Percentiles rank a stretch among this genome's conserved stretches.
Conservation (phyloP, 108 stramenopile genomes). For the Thalassiosira profunda region DNA sequence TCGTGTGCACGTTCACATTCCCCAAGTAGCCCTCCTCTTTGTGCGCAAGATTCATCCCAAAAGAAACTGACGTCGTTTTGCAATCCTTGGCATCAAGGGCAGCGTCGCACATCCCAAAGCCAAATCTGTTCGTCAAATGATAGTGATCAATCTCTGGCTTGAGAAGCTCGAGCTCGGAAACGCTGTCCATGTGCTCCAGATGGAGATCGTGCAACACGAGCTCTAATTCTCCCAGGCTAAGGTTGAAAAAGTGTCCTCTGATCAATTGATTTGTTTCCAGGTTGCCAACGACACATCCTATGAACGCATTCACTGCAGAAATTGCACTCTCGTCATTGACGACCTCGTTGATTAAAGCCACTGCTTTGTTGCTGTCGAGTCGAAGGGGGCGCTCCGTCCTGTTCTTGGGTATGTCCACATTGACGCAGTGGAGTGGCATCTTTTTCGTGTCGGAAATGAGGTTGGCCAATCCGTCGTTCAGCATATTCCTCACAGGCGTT, state of each 20-base stretch:
- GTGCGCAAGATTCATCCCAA: constrained; percentile 35
- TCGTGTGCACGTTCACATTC: constrained; percentile 15
- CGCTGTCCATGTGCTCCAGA: constrained; percentile 21
- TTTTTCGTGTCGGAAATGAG: constrained; percentile 35
- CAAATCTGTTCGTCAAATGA: constrained; percentile 37
- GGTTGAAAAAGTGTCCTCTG: constrained; percentile 2
- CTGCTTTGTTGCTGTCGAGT: constrained; percentile 32
- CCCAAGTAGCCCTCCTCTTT: constrained; percentile 17
- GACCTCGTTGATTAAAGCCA: constrained; percentile 46
- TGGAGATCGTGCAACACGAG: constrained; percentile 32
- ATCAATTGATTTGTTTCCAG: constrained; percentile 13
- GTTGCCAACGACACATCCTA: constrained; percentile 40
- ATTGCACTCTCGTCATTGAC: constrained; percentile 39
- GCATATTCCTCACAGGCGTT: constrained; percentile 11
- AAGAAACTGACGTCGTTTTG: constrained; percentile 10
- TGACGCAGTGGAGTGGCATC: constrained; percentile 42
- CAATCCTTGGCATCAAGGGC: constrained; percentile 7
- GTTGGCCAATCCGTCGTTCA: constrained; percentile 45
- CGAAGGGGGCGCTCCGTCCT: constrained; percentile 18
- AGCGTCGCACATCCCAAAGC: constrained; percentile 25
- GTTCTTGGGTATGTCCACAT: constrained; percentile 41
- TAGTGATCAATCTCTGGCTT: constrained; percentile 49
- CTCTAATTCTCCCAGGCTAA: constrained; percentile 16
- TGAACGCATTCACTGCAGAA: constrained; percentile 47
- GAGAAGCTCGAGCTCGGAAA: constrained; percentile 49